These are phyloP conservation scores for Debaryomyces tyrocola DNA, from an alignment of 805 yeast species.

Conservation along the genomic window DNA sequence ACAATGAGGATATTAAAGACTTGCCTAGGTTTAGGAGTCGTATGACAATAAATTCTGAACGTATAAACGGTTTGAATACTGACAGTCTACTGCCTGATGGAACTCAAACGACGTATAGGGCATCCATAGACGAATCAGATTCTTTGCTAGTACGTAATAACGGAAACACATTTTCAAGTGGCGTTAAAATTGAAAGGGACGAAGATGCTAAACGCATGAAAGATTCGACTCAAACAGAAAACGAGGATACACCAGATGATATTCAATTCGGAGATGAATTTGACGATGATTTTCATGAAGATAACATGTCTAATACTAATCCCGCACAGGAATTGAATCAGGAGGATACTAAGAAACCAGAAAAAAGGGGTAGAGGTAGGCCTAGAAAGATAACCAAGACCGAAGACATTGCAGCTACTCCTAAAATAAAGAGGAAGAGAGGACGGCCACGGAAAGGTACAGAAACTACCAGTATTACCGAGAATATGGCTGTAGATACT, in stretches of 20 bases:
- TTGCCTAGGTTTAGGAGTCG: slow-evolving; percentile 8
- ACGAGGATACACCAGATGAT: not conserved
- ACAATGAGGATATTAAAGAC: slow-evolving; percentile 17
- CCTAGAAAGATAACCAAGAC: slow-evolving; percentile 4
- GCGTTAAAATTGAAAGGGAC: not conserved
- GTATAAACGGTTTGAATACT: not conserved
- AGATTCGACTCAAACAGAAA: not conserved
- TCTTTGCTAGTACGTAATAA: not conserved
- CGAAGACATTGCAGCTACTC: not conserved
- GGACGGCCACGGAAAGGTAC: slow-evolving; percentile 13
- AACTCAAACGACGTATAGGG: no score
- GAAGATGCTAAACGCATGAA: not conserved
- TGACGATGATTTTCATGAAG: not conserved
- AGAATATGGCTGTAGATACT: not conserved
- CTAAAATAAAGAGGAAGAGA: slow-evolving; percentile 4
- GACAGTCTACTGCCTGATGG: not conserved
- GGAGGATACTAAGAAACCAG: not conserved
- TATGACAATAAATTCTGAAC: not conserved
- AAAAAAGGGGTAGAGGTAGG: slow-evolving; percentile 8
- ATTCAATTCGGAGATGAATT: not conserved
- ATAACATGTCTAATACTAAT: not conserved
- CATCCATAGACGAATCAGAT: not conserved
- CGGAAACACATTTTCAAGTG: not conserved
- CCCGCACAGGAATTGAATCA: slow-evolving; percentile 3
- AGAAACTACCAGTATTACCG: not conserved